phyloP scores from a whole-genome alignment of 495 filamentous ascomycete genomes.

The Penicillium mononematosum region DNA sequence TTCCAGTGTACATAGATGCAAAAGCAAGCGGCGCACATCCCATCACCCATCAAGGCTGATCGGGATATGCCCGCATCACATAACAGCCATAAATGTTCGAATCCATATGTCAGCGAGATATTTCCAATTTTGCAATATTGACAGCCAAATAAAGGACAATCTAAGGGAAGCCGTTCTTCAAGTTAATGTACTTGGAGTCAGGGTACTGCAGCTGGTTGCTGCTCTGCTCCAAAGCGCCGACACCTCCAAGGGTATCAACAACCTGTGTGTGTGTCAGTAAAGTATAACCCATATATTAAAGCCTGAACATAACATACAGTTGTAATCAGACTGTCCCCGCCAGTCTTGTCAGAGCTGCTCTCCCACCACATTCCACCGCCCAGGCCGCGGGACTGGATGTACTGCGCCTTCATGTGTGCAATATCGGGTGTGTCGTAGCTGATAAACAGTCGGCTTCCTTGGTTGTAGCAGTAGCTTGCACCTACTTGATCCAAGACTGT shows the following conservation, averaged over 20 bases:
- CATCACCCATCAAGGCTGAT: conserved; percentile 9
- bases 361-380: conserved; percentile 95
- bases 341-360: conserved; percentile 66
- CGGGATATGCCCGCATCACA: not conserved
- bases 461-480: conserved; percentile 73
- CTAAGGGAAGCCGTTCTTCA: conserved; percentile 28
- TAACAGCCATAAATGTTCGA: not conserved
- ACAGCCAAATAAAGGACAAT: not conserved
- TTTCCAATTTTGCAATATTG: not conserved
- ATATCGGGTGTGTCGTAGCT: conserved; percentile 69
- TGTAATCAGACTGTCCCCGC: conserved; percentile 58
- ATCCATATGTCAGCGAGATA: not conserved
- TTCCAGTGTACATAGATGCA: not conserved
- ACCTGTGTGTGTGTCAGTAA: conserved; percentile 20
- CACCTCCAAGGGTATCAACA: conserved; percentile 31
- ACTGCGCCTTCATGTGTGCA: conserved; percentile 61
- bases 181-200: conserved; percentile 34
- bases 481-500: conserved; percentile 16
- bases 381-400: conserved; percentile 60
- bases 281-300: not conserved
- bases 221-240: conserved; percentile 24
- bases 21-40: not conserved
- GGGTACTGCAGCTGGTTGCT: conserved; percentile 38
- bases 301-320: conserved; percentile 39
- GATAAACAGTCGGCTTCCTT: conserved; percentile 57